Percentiles rank a stretch among this genome's conserved stretches.
Evolutionary conservation across 768 basidiomycete genomes (phyloP).

Genomic region (Tephrocybe sp.): DNA sequence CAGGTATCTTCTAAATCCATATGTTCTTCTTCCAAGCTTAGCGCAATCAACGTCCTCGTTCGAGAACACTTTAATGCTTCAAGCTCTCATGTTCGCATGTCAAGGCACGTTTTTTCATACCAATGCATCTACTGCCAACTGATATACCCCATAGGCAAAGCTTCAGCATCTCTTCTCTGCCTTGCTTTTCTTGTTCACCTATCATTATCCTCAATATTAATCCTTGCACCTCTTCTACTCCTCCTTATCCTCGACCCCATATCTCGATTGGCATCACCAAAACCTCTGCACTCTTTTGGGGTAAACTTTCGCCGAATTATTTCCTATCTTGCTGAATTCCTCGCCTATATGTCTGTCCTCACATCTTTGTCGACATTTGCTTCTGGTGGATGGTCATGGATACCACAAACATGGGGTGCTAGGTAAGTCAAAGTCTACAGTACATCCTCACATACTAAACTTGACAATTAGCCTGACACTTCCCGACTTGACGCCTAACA

Average conservation of each 20-base stretch:
- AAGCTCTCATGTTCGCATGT: conserved; percentile 68
- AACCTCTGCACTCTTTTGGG: conserved; percentile 29
- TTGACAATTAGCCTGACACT: conserved; percentile 58
- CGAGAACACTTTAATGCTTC: conserved; percentile 70
- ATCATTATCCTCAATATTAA: conserved; percentile 66
- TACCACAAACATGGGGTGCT: conserved; percentile 80
- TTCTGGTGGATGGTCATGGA: conserved; percentile 65
- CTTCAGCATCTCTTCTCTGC: conserved; percentile 54
- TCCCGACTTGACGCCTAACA: conserved; percentile 90
- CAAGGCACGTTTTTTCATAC: conserved; percentile 42
- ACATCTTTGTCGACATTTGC: conserved; percentile 50
- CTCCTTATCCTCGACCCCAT: conserved; percentile 58
- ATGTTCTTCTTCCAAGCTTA: conserved; percentile 74
- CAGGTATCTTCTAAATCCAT: conserved; percentile 91
- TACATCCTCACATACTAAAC: conserved; percentile 2
- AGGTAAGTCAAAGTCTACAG: conserved; percentile 45
- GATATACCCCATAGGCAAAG: conserved; percentile 43
- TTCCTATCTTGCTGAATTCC: conserved; percentile 47
- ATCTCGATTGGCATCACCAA: conserved; percentile 69
- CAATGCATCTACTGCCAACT: neutral
- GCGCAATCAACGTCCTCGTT: conserved; percentile 81
- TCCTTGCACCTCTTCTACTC: conserved; percentile 65
- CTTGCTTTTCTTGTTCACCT: conserved; percentile 73
- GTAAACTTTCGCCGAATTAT: conserved; percentile 25
- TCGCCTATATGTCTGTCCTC: conserved; percentile 46